Evolutionary conservation across 108 stramenopile genomes (phyloP).

Genomic region (Skeletonema marinoi): DNA sequence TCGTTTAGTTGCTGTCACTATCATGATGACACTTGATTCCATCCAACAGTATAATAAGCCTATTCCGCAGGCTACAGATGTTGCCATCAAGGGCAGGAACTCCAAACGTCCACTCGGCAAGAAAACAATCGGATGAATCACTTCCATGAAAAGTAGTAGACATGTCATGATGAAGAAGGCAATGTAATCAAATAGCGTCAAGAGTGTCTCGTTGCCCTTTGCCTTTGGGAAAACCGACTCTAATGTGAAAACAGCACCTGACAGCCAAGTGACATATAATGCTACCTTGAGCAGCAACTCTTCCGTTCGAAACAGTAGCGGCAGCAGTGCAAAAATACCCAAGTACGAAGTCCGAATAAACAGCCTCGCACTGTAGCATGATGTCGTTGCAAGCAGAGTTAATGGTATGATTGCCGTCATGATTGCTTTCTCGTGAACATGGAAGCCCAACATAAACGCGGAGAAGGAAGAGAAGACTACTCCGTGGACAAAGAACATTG

Average conservation of each 20-base stretch:
- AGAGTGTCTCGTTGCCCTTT: slow-evolving; percentile 7
- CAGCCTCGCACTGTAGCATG: slow-evolving; percentile 34
- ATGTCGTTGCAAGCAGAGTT: slow-evolving; percentile 51
- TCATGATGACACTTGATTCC: slow-evolving; percentile 31
- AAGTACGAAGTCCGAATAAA: slow-evolving; percentile 57
- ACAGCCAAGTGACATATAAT: slow-evolving; percentile 57
- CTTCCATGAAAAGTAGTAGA: slow-evolving; percentile 45
- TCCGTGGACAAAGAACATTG: slow-evolving; percentile 43
- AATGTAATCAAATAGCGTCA: slow-evolving; percentile 22
- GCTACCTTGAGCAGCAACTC: slow-evolving; percentile 64
- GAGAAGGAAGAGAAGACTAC: slow-evolving; percentile 68
- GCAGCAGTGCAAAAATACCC: slow-evolving; percentile 74
- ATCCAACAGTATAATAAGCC: slow-evolving; percentile 72
- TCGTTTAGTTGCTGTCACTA: neutral
- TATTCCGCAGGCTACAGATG: slow-evolving; percentile 64
- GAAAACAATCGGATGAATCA: slow-evolving; percentile 66
- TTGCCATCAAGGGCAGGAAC: slow-evolving; percentile 79
- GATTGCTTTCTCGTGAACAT: slow-evolving; percentile 98
- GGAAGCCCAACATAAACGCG: slow-evolving; percentile 82
- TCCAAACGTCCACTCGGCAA: slow-evolving; percentile 57
- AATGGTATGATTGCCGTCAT: slow-evolving; percentile 84
- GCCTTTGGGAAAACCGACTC: slow-evolving; percentile 7
- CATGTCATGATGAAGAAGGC: slow-evolving; percentile 27
- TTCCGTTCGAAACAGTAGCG: slow-evolving; percentile 65
- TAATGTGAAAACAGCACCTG: slow-evolving; percentile 31